Evolutionary conservation across 805 yeast genomes (phyloP), one percentile per base, ranked within the genome.

Genomic region (Scheffersomyces stipitis): DNA sequence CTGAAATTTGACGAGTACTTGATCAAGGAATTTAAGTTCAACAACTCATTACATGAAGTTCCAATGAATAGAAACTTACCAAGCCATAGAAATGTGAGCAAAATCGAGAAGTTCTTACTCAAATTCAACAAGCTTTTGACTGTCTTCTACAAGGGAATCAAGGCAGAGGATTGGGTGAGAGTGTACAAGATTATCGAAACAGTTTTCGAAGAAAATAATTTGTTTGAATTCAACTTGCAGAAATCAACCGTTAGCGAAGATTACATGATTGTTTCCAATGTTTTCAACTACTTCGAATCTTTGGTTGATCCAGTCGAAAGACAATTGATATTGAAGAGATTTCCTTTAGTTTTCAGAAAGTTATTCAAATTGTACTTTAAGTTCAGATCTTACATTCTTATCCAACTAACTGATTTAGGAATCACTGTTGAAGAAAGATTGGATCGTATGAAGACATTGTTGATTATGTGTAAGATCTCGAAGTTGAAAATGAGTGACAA

Each of bases 111-210:
- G 33, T 83, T 86, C 60, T 68, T 87, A 15, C 75, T 73, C 37
- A 73, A 74, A 31, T 58, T 90, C 40, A 91, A 90, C 59, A 65
- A 69, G 13, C 64, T 86, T 5, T 71, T 86, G 18, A 66, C 75
- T 2, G 73, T 75, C 3, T 68, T 83, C 22, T 80, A 83, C 53
- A 66, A 63, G 18, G 73, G 78, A 8, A 73, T 83, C 23, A 72
- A 78, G 9, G 58, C 79, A 9, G 76, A 75, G 41, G 95, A 90
- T 49, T 91, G 97, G 96, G 68, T 87, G 34, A 73, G 75, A 37
- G 76, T 83, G 3, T 85, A 78, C 55, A 91, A 87, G 51, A 62
- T 81, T 1, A 60, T 91, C 30, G 96, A 90, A 54, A 65, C 76
- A 22, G 82, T 83, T 41, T 76, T 82, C 17, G 76, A 78, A 15